Percentiles rank a stretch among this genome's conserved stretches.
These are phyloP conservation scores for Adansonia gregorii DNA, from an alignment of 441 rosid species.

Conservation along the genomic window DNA sequence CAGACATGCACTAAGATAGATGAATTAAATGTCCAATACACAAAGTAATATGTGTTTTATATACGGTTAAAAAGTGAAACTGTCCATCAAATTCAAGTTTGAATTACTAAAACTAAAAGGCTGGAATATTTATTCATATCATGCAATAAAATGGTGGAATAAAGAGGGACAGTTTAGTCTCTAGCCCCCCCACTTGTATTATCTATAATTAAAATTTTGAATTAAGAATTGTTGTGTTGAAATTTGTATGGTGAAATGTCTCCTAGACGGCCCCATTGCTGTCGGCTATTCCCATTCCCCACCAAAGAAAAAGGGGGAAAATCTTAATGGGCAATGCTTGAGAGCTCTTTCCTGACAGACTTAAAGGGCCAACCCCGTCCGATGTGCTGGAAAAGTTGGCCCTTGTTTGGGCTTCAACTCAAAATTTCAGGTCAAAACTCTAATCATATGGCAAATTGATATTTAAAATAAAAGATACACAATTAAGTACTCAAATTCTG, in stretches of 20 bases:
- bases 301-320: neutral
- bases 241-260: neutral
- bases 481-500: too few species aligned
- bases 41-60: conserved; percentile 22
- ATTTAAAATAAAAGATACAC: too few species aligned
- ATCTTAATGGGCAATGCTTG: neutral
- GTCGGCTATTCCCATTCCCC: neutral
- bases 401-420: too few species aligned
- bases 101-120: neutral
- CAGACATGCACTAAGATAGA: conserved; percentile 9
- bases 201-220: neutral
- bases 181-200: neutral
- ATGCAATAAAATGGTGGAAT: neutral
- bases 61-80: neutral
- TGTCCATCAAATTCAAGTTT: neutral
- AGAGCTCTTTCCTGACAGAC: neutral
- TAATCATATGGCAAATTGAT: too few species aligned
- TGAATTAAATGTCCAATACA: conserved; percentile 24
- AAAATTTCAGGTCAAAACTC: too few species aligned
- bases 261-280: neutral
- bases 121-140: neutral
- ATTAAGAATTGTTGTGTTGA: neutral
- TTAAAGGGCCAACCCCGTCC: too few species aligned
- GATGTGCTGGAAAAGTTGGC: too few species aligned
- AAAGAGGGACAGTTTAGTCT: neutral